Evolutionary conservation across 108 stramenopile genomes (phyloP).

Genomic region (Conticribra weissflogii): DNA sequence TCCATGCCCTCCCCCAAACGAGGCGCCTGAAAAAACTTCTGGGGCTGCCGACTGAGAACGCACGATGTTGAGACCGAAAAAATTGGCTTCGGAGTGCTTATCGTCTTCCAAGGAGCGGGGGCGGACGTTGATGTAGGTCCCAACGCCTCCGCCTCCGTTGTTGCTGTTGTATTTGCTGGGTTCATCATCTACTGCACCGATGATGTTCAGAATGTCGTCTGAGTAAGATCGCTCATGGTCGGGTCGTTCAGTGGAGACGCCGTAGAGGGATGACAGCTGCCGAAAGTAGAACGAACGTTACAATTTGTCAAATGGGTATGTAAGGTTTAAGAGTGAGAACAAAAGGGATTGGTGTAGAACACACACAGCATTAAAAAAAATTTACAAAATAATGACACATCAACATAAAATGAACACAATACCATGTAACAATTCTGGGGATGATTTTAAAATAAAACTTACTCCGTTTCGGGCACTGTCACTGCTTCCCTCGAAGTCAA

Average conservation of each 20-base stretch:
- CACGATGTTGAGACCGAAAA: slow-evolving; percentile 50
- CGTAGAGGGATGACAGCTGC: not conserved
- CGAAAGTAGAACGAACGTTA: too few species aligned
- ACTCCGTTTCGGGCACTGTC: too few species aligned
- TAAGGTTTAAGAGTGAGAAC: too few species aligned
- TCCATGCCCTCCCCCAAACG: slow-evolving; percentile 10
- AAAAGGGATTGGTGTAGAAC: too few species aligned
- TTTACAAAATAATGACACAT: too few species aligned
- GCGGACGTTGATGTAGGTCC: not conserved
- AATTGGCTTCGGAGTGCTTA: slow-evolving; percentile 26
- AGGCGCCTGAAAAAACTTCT: slow-evolving; percentile 1
- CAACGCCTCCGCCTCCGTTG: not conserved
- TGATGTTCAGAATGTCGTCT: not conserved
- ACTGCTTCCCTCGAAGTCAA: too few species aligned
- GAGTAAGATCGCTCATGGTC: not conserved
- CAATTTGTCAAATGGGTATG: too few species aligned
- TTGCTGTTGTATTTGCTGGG: not conserved
- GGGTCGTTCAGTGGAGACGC: not conserved
- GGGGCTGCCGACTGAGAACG: slow-evolving; percentile 47
- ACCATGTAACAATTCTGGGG: too few species aligned
- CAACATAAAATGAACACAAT: too few species aligned
- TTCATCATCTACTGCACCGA: not conserved
- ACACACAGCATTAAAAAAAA: too few species aligned
- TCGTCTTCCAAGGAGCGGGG: slow-evolving; percentile 5
- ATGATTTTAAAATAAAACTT: too few species aligned